Percentiles rank a stretch among this genome's conserved stretches.
phyloP scores from a whole-genome alignment of 495 filamentous ascomycete species.

The Aeminium ludgeri region DNA sequence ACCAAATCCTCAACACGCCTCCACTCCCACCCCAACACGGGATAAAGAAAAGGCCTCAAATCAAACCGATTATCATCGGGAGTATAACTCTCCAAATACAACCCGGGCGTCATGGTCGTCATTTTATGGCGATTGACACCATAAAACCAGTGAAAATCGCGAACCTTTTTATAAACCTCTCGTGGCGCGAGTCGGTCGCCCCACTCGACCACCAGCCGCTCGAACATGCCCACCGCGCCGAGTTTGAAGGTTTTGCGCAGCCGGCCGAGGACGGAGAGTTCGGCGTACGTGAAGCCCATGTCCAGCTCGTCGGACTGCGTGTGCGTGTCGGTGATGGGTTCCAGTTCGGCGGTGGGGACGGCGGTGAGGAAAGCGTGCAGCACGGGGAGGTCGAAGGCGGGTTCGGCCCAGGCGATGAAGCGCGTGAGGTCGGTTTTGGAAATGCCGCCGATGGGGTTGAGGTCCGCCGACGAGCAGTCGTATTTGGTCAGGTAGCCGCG shows the following conservation, averaged over 20 bases:
- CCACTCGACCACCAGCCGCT: constrained; percentile 36
- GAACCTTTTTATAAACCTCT: constrained; percentile 43
- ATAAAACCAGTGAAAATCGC: constrained; percentile 52
- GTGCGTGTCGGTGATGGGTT: constrained; percentile 55
- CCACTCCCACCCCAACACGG: constrained; percentile 22
- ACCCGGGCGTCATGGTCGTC: constrained; percentile 26
- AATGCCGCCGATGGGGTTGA: constrained; percentile 28
- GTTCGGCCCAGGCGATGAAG: constrained; percentile 53
- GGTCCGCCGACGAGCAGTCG: constrained; percentile 36
- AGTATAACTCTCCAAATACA: constrained; percentile 25
- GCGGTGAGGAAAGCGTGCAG: constrained; percentile 59
- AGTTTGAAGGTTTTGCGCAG: constrained; percentile 57
- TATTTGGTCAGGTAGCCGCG: constrained; percentile 63
- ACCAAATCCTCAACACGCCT: constrained; percentile 20
- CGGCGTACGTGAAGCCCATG: constrained; percentile 47
- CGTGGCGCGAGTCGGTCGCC: constrained; percentile 17
- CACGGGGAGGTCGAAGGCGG: constrained; percentile 50
- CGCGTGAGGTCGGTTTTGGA: constrained; percentile 49
- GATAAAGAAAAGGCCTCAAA: constrained; percentile 25
- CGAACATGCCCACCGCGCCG: constrained; percentile 56
- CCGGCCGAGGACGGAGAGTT: constrained; percentile 39
- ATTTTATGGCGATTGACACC: constrained; percentile 32
- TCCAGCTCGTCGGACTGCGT: constrained; percentile 58
- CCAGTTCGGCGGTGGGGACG: constrained; percentile 66
- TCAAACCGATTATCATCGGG: constrained; percentile 59